phyloP scores from a whole-genome alignment of 1,284 basidiomycete species.

The Trametes hirsuta region DNA sequence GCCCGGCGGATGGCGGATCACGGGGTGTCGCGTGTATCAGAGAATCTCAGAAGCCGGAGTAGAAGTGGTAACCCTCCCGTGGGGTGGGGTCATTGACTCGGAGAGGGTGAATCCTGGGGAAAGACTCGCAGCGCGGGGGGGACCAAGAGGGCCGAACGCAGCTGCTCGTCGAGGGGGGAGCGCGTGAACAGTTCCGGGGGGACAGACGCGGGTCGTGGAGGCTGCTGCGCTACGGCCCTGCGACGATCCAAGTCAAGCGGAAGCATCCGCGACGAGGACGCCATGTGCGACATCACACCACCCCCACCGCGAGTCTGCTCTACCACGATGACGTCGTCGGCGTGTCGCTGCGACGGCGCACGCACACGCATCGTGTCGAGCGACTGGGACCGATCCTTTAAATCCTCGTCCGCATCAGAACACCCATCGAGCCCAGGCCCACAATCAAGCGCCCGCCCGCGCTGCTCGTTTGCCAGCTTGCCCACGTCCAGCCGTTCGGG shows the following conservation, averaged over 20 bases:
- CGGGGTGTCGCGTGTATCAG: too few relatives aligned
- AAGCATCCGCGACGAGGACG: slow-evolving; percentile 3
- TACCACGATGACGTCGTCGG: slow-evolving; percentile 21
- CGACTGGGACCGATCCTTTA: slow-evolving; percentile 1
- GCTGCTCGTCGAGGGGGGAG: too few relatives aligned
- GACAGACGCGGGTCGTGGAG: background rate
- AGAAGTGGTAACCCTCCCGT: too few relatives aligned
- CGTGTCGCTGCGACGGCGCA: background rate
- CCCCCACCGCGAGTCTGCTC: background rate
- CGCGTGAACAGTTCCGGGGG: too few relatives aligned
- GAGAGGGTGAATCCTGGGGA: too few relatives aligned
- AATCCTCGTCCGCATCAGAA: background rate
- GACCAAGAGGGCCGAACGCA: too few relatives aligned
- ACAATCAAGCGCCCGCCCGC: background rate
- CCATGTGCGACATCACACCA: background rate
- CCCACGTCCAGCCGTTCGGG: background rate
- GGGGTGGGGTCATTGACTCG: too few relatives aligned
- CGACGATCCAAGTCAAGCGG: background rate
- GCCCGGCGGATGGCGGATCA: too few relatives aligned
- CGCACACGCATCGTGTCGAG: slow-evolving; percentile 1
- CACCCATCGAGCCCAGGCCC: background rate
- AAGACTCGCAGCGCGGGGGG: too few relatives aligned
- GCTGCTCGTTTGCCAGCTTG: background rate
- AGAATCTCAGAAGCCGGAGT: too few relatives aligned
- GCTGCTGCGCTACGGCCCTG: background rate